A percentile compares a stretch with the other conserved stretches of the same genome.
These are phyloP conservation scores for Avena sativa DNA, from an alignment of 176 grass and related monocot genomes.

Conservation along the genomic window DNA sequence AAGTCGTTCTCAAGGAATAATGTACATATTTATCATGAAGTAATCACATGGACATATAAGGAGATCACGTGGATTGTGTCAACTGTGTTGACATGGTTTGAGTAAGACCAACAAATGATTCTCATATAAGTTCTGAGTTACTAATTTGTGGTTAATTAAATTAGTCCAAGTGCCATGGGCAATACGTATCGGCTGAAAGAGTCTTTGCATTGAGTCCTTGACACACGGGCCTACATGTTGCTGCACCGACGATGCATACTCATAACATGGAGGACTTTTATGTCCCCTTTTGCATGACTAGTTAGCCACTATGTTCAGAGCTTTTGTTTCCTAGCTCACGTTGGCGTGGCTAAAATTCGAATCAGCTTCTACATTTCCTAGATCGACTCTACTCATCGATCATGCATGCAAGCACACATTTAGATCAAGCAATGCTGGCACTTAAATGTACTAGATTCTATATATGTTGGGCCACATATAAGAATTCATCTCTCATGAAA, in stretches of 20 bases:
- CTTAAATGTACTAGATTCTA: neutral
- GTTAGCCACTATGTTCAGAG: constrained; percentile 46
- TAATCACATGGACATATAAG: neutral
- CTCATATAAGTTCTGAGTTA: neutral
- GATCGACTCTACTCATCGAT: neutral
- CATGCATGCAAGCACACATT: neutral
- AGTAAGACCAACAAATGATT: neutral
- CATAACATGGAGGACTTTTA: constrained; percentile 47
- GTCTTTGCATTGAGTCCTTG: neutral
- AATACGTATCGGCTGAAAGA: constrained; percentile 20
- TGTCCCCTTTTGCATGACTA: constrained; percentile 35
- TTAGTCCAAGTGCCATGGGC: constrained; percentile 4
- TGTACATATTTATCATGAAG: neutral
- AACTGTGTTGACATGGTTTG: constrained; percentile 28
- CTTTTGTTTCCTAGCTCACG: constrained; percentile 55
- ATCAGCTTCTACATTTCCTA: constrained; percentile 28
- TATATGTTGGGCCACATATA: neutral
- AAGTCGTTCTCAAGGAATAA: no score
- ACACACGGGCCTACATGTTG: constrained; percentile 47
- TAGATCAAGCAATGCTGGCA: constrained; percentile 6
- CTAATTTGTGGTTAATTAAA: constrained; percentile 14
- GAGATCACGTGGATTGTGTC: neutral
- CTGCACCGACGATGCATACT: constrained; percentile 60
- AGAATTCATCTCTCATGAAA: no score
- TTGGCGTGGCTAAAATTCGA: constrained; percentile 47